These are phyloP conservation scores for Xylaria scruposa DNA, from an alignment of 495 filamentous ascomycete genomes.

Conservation along the genomic window DNA sequence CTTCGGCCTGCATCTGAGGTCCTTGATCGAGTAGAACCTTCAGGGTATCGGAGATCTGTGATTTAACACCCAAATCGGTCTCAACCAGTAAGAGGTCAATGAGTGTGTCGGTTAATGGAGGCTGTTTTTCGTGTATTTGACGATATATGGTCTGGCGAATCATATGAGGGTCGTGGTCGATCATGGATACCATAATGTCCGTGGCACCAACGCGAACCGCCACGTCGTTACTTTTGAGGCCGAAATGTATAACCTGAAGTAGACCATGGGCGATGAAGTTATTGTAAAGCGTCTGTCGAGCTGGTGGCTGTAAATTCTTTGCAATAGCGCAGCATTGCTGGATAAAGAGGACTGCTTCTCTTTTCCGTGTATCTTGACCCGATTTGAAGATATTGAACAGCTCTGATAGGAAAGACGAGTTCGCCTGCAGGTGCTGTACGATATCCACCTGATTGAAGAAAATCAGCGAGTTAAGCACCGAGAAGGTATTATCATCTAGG, in stretches of 20 bases:
- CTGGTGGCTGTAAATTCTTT: conserved; percentile 87
- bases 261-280: conserved; percentile 90
- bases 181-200: conserved; percentile 90
- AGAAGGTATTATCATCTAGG: conserved; percentile 96
- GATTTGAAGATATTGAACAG: conserved; percentile 87
- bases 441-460: conserved; percentile 99
- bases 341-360: conserved; percentile 94
- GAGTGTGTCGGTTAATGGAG: conserved; percentile 88
- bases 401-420: conserved; percentile 77
- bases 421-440: conserved; percentile 86
- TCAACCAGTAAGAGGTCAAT: conserved; percentile 93
- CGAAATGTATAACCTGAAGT: conserved; percentile 88
- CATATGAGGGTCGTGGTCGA: conserved; percentile 94
- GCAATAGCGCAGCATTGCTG: conserved; percentile 95
- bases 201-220: conserved; percentile 90
- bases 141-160: conserved; percentile 92
- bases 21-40: conserved; percentile 93
- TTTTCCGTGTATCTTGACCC: conserved; percentile 74
- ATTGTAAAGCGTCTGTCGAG: conserved; percentile 78
- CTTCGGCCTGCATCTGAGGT: conserved; percentile 63
- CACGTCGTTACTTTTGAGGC: conserved; percentile 82
- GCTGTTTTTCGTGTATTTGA: conserved; percentile 83
- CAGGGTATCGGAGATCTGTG: conserved; percentile 93
- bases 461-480: conserved; percentile 95
- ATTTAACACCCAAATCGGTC: conserved; percentile 91